Evolutionary conservation across 495 filamentous ascomycete species (phyloP), one percentile per base, ranked within the genome.

Genomic region (Aspergillus bridgeri): DNA sequence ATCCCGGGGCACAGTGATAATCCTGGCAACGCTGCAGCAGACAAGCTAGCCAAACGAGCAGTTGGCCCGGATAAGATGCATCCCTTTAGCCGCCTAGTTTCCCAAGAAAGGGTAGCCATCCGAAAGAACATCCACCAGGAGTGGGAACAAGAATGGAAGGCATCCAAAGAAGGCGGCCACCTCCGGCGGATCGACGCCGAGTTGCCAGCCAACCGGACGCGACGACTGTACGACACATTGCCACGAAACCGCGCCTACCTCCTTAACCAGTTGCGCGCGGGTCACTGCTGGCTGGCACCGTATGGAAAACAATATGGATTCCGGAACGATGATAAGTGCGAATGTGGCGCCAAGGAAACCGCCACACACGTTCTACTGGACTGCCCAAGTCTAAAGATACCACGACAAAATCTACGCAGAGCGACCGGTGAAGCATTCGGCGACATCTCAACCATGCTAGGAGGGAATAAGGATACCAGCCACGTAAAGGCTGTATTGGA

Each of bases 61-160:
- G 22, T 46, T 15, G 29, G 33, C 2, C 47, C 38, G 22, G 33
- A 51, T 5, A 45, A 50, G 22, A 48, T 11, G 18, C 51, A 55
- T 17, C 24, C 58, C 3, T 60, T 60, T 23, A 45, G 53, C 11
- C 58, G 21, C 33, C 38, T 60, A 6, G 6, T 51, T 2, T 52
- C 58, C 5, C 25, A 50, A 22, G 53, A 60, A 44, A 60, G 15
- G 8, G 47, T 8, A 53, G 29, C 42, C n/a, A 42, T 56, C 21
- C 57, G 43, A 6, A 48, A 53, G 24, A 5, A 42, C 1, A 54
- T 54, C 25, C 20, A 2, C 22, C 46, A 25, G 11, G 20, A 59
- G 29, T 59, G 42, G 57, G 50, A 49, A 33, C 50, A 54, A 7
- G 57, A 51, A 47, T 60, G 58, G 58, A 60, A 44, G 38, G 15